Percentiles rank a stretch among this genome's conserved stretches.
Conservation (phyloP, 1,139 yeast species). For the Debaryomyces fabryi region DNA sequence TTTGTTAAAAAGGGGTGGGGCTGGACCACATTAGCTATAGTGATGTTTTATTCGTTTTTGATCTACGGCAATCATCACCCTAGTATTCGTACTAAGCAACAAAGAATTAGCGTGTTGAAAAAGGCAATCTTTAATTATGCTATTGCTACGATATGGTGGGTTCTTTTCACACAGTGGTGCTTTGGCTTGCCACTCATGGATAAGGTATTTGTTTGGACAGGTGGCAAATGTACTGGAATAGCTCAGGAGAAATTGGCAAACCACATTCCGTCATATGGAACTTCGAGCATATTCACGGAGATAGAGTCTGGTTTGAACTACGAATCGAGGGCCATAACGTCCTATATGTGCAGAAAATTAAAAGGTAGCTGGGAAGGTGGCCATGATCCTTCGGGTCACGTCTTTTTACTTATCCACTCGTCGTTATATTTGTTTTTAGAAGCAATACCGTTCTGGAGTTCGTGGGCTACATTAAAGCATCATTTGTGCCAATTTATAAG, state of each 20-base stretch:
- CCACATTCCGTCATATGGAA: conserved; percentile 3
- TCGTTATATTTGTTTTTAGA: conserved; percentile 74
- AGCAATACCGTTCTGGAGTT: conserved; percentile 45
- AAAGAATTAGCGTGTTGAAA: conserved; percentile 11
- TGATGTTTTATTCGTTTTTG: conserved; percentile 30
- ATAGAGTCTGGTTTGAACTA: conserved; percentile 8
- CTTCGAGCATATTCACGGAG: conserved; percentile 3
- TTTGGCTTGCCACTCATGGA: conserved; percentile 92
- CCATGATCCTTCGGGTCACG: conserved; percentile 96
- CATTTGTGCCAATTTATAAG: background rate
- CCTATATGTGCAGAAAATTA: conserved; percentile 58
- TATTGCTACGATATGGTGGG: conserved; percentile 76
- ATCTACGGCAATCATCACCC: conserved; percentile 15
- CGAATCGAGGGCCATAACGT: conserved; percentile 33
- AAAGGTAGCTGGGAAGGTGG: conserved; percentile 89
- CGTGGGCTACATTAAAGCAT: conserved; percentile 17
- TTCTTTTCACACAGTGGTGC: conserved; percentile 84
- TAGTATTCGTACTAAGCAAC: conserved; percentile 10
- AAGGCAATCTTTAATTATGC: conserved; percentile 42
- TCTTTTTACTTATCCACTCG: conserved; percentile 75
- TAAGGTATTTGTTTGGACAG: conserved; percentile 72
- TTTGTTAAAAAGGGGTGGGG: conserved; percentile 93
- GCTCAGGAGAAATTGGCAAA: conserved; percentile 14
- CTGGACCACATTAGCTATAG: conserved; percentile 67
- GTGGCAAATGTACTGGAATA: conserved; percentile 69